Percentiles rank a stretch among this genome's conserved stretches.
Evolutionary conservation across 805 yeast species (phyloP).

Genomic region (Kluyveromyces lactis): DNA sequence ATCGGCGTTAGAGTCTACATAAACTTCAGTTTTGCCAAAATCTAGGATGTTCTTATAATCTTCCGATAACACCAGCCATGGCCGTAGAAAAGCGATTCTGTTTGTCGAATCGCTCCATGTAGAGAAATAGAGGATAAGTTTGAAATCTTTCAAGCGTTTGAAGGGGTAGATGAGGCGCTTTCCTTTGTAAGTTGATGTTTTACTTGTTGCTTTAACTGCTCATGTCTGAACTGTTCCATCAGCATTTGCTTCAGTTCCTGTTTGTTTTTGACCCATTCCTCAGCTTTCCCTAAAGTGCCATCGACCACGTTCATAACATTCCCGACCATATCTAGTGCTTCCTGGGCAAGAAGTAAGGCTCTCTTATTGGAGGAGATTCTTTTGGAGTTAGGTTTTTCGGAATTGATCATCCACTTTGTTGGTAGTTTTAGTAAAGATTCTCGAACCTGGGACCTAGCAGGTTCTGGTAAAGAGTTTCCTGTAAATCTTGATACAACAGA

Average conservation of each 20-base stretch:
- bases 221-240: conserved; percentile 15
- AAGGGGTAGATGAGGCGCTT: conserved; percentile 7
- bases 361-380: conserved; percentile 49
- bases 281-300: conserved; percentile 78
- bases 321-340: conserved; percentile 78
- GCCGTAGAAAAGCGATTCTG: no score
- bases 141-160: neutral
- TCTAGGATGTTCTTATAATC: no score
- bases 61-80: no score
- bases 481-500: conserved; percentile 79
- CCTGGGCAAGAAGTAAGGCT: conserved; percentile 76
- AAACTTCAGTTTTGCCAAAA: no score
- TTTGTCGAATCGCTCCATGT: no score
- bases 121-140: no score
- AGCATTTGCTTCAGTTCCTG: conserved; percentile 30
- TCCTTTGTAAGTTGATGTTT: conserved; percentile 25
- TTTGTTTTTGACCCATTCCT: conserved; percentile 61
- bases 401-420: conserved; percentile 50
- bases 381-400: conserved; percentile 7
- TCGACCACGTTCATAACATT: conserved; percentile 79
- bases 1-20: no score
- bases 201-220: conserved; percentile 13
- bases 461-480: conserved; percentile 65
- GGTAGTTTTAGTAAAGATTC: conserved; percentile 74
- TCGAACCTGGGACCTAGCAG: conserved; percentile 73